These are phyloP conservation scores for Persicaria maculosa DNA, from an alignment of 148 eudicot genomes.

Conservation along the genomic window DNA sequence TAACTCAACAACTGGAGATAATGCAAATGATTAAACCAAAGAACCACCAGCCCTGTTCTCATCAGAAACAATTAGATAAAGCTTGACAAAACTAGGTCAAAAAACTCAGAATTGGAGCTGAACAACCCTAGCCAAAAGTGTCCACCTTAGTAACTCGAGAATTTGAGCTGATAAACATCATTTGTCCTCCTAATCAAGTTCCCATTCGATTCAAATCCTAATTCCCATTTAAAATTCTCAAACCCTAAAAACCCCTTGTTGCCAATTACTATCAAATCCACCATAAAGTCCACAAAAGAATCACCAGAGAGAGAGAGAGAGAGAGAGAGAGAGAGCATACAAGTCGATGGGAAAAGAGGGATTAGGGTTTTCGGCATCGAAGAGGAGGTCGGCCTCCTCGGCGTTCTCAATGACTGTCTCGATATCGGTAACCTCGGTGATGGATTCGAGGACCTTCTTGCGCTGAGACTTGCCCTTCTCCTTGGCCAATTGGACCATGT, in stretches of 20 bases:
- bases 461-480: conserved; percentile 67
- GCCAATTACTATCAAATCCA: neutral
- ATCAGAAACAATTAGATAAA: too few species aligned
- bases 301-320: neutral
- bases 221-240: neutral
- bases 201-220: neutral
- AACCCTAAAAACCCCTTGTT: neutral
- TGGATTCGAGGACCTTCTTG: conserved; percentile 59
- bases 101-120: too few species aligned
- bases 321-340: conserved; percentile 26
- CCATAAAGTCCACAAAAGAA: neutral
- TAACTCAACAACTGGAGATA: neutral
- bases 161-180: neutral
- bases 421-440: conserved; percentile 85
- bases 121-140: neutral
- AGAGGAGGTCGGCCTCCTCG: conserved; percentile 66
- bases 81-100: too few species aligned
- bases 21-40: neutral
- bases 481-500: conserved; percentile 57
- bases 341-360: conserved; percentile 44
- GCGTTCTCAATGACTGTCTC: conserved; percentile 87
- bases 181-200: neutral
- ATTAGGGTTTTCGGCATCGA: conserved; percentile 40
- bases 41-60: too few species aligned
- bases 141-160: neutral